Percentiles rank a stretch among this genome's conserved stretches.
Evolutionary conservation across 176 grass and related monocot species (phyloP).

Genomic region (Aegilops sharonensis): DNA sequence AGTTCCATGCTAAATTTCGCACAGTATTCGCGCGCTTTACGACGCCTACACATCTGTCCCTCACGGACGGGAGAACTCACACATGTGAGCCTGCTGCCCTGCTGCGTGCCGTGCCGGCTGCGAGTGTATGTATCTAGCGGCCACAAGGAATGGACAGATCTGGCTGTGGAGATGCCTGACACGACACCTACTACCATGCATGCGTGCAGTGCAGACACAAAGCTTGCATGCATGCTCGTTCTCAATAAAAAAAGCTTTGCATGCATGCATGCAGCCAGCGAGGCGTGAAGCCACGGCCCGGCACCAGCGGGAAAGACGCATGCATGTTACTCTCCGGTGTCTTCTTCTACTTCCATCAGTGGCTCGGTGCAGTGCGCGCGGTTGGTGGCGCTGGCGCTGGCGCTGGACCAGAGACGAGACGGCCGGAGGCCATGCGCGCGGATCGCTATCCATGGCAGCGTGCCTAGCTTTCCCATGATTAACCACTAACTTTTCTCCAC

Average conservation of each 20-base stretch:
- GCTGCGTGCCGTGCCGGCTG: background rate
- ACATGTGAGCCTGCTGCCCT: background rate
- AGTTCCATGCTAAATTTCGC: background rate
- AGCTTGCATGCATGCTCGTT: background rate
- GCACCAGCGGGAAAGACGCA: background rate
- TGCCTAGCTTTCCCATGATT: background rate
- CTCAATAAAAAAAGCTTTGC: background rate
- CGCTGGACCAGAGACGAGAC: background rate
- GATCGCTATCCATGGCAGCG: background rate
- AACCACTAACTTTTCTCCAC: background rate
- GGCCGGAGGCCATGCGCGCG: background rate
- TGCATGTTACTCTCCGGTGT: background rate
- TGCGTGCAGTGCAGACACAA: background rate
- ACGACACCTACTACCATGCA: conserved; percentile 9
- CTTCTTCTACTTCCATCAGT: background rate
- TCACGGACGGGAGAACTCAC: background rate
- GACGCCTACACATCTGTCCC: background rate
- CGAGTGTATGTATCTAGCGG: background rate
- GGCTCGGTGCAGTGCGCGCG: background rate
- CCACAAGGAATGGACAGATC: background rate
- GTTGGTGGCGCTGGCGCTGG: background rate
- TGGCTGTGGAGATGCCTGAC: conserved; percentile 9
- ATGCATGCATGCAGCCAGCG: background rate
- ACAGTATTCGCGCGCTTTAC: background rate
- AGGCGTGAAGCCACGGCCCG: background rate